Evolutionary conservation across 2,329 filamentous ascomycete species (phyloP), one percentile per base, ranked within the genome.

Genomic region (Sphaerulina vaccinii): DNA sequence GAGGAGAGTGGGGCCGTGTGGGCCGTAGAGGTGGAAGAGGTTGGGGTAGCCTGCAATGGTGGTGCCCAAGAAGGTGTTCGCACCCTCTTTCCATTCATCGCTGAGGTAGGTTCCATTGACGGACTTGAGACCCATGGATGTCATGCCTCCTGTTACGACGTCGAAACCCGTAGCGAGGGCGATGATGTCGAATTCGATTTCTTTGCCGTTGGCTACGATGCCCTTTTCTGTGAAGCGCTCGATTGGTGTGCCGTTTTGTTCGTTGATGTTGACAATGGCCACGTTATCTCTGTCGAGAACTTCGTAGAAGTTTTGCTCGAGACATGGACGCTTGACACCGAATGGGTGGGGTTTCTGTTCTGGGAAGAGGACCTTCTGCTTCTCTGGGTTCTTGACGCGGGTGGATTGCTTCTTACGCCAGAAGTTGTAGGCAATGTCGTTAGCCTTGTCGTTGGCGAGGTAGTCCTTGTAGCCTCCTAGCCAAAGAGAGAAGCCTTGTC

Each of bases 241-340:
- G 40, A 76, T 73, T 0, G 73, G 72, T 0, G 65, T 73, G 6
- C 61, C 61, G 43, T 60, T 55, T 35, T 59, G 24, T 52, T 58
- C 67, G 50, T 71, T 72, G 45, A 75, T 66, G 52, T 75, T 69
- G 27, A 76, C 63, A 13, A 76, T 67, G 18, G 68, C 65, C 43
- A 75, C 73, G 51, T 76, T 68, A 4, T 70, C 68, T 29, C 61
- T 66, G 56, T 76, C 70, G 10, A 76, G 62, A 56, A 72, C 65
- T 57, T 77, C 74, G 44, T 76, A 77, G 54, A 68, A 77, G 58
- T 73, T 69, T 49, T 76, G 73, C 58, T 77, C 74, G 1, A 77
- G 65, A 32, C 67, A 71, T 6, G 73, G 72, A n/a, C 75, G 64
- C 64, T 77, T 77, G 13, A 71, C 73, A 8, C 75, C 75, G 47